phyloP scores from a whole-genome alignment of 2,329 filamentous ascomycete genomes.

The Sclerotinia subarctica region DNA sequence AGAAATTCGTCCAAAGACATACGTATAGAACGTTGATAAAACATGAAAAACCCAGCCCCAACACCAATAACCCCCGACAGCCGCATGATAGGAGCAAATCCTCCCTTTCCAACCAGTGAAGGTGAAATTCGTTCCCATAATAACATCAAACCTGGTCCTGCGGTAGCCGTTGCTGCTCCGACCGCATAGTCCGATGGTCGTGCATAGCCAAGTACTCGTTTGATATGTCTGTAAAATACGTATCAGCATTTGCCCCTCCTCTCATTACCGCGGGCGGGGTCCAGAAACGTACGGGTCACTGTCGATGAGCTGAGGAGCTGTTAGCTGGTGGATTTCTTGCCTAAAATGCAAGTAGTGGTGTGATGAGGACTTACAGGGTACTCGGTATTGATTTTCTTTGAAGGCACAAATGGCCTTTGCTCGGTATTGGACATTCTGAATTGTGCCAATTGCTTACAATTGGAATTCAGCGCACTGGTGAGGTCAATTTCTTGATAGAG shows the following conservation, averaged over 20 bases:
- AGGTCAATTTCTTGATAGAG: conserved; percentile 20
- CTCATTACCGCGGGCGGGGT: background rate
- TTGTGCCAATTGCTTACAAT: conserved; percentile 34
- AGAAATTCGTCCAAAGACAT: conserved; percentile 44
- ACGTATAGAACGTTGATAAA: conserved; percentile 83
- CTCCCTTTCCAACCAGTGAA: conserved; percentile 77
- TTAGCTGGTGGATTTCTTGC: conserved; percentile 32
- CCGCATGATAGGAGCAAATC: conserved; percentile 80
- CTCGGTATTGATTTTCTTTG: conserved; percentile 76
- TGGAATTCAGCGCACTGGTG: conserved; percentile 17
- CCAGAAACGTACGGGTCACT: conserved; percentile 79
- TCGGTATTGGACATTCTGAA: conserved; percentile 40
- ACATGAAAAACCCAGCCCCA: conserved; percentile 75
- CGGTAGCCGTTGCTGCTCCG: conserved; percentile 65
- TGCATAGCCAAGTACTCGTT: conserved; percentile 83
- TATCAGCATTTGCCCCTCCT: conserved; percentile 27
- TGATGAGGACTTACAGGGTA: conserved; percentile 69
- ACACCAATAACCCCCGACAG: conserved; percentile 69
- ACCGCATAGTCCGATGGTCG: conserved; percentile 77
- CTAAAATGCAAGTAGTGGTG: background rate
- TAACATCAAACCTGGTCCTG: conserved; percentile 70
- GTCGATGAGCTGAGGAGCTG: conserved; percentile 81
- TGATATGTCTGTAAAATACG: conserved; percentile 68
- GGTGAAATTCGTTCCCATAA: conserved; percentile 82
- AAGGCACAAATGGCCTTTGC: conserved; percentile 58